These are phyloP conservation scores for Phaeosphaeria sp. DNA, from an alignment of 2,329 filamentous ascomycete genomes.

Conservation along the genomic window DNA sequence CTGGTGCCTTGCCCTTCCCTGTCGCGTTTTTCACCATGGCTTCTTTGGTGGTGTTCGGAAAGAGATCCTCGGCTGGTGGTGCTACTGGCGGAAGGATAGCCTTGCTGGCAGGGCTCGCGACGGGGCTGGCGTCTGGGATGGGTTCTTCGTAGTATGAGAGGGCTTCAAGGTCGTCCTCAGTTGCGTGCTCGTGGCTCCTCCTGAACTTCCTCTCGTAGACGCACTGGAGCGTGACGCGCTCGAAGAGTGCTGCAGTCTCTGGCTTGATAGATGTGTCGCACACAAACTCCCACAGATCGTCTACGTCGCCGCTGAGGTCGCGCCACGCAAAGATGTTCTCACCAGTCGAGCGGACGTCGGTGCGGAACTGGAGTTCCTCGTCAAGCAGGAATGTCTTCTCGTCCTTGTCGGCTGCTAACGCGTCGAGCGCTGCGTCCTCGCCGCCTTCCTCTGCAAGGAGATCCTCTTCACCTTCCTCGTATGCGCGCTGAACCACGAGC, in stretches of 20 bases:
- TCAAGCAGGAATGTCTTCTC: constrained; percentile 98
- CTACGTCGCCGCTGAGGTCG: constrained; percentile 89
- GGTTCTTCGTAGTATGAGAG: constrained; percentile 77
- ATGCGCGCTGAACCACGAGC: constrained; percentile 92
- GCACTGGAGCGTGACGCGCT: constrained; percentile 84
- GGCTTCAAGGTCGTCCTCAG: constrained; percentile 78
- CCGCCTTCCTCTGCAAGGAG: constrained; percentile 87
- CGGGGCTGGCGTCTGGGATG: constrained; percentile 66
- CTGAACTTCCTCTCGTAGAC: constrained; percentile 98
- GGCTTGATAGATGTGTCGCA: constrained; percentile 77
- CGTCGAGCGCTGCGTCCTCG: constrained; percentile 78
- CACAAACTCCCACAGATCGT: constrained; percentile 97
- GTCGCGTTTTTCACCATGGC: constrained; percentile 53
- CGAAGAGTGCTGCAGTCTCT: constrained; percentile 78
- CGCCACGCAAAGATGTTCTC: constrained; percentile 93
- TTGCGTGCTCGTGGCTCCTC: constrained; percentile 78
- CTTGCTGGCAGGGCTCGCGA: constrained; percentile 55
- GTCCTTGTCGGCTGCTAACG: constrained; percentile 82
- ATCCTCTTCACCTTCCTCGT: constrained; percentile 96
- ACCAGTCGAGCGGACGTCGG: constrained; percentile 78
- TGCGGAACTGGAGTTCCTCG: constrained; percentile 85
- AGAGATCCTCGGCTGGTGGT: constrained; percentile 40
- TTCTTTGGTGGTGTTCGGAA: constrained; percentile 44
- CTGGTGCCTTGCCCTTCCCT: constrained; percentile 39
- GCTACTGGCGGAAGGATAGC: constrained; percentile 44